Evolutionary conservation across 2,329 filamentous ascomycete genomes (phyloP).

Genomic region (Paecilomyces fulvus): DNA sequence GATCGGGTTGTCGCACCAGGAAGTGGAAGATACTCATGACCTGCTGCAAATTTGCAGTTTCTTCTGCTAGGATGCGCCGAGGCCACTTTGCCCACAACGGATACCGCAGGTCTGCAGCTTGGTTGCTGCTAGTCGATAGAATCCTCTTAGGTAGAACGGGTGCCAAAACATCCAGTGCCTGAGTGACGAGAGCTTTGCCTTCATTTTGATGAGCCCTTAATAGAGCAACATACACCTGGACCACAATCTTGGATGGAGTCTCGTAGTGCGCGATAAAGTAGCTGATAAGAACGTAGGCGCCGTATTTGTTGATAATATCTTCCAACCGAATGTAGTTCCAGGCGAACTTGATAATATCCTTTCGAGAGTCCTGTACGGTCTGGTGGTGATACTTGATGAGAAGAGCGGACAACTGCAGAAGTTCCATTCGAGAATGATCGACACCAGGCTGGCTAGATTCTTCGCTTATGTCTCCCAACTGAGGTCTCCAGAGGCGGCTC

Average conservation of each 20-base stretch:
- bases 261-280: slow-evolving; percentile 98
- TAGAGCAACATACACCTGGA: slow-evolving; percentile 87
- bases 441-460: slow-evolving; percentile 78
- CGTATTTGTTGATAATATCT: slow-evolving; percentile 98
- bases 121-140: slow-evolving; percentile 39
- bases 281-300: slow-evolving; percentile 90
- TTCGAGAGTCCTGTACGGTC: slow-evolving; percentile 81
- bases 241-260: slow-evolving; percentile 89
- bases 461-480: slow-evolving; percentile 71
- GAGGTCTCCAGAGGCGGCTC: slow-evolving; percentile 87
- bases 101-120: slow-evolving; percentile 59
- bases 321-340: slow-evolving; percentile 99
- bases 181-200: slow-evolving; percentile 81
- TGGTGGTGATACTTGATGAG: slow-evolving; percentile 90
- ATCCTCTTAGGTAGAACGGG: slow-evolving; percentile 85
- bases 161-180: slow-evolving; percentile 90
- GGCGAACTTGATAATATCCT: slow-evolving; percentile 97
- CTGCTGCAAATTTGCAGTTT: slow-evolving; percentile 90
- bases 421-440: slow-evolving; percentile 91
- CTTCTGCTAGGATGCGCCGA: slow-evolving; percentile 82
- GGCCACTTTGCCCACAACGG: slow-evolving; percentile 86
- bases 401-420: slow-evolving; percentile 88
- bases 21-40: slow-evolving; percentile 98
- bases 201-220: slow-evolving; percentile 92
- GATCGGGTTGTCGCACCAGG: slow-evolving; percentile 77